Base-by-base conservation (phyloP, 208 protist species). In the Vickermania spadyakhi region DNA sequence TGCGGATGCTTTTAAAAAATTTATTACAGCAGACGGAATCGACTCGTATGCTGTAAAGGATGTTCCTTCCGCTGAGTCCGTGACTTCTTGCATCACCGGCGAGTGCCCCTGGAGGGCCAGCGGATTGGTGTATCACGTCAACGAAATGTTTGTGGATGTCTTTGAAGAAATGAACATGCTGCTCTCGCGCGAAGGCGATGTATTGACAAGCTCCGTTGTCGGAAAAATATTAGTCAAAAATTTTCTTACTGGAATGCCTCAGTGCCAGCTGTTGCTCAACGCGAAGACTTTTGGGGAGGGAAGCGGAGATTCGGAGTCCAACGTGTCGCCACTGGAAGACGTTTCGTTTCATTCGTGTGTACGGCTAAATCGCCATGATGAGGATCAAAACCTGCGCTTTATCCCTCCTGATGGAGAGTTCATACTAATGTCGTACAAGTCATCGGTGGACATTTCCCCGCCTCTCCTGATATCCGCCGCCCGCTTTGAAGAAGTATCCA, bases 111-210 rank as follows among this genome's bases (percentile, higher is more conserved):
- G 96, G 96, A 66, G 98, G 23, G 78, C 76, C 22, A 83, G 94
- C 26, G 93, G 89, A 28, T 87, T 99, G 52, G 81, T 91, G 60
- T 98, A 99, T 75, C 67, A 79, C 25, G 88, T 94, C 41, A 99
- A 99, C 74, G 96, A 99, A 72, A 75, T 99, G 22, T 99, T 98
- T 71, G 83, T 99, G 29, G 98, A 99, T 67, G 97, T 99, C 2
- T 68, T 98, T 29, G 97, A 99, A 75, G 76, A 93, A 41, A 89
- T 99, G 22, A 98, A 98, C 69, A 69, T 99, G 18, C 77, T 99
- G 4, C 79, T 99, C 64, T 96, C 95, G 0, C 58, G 73, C 27
- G 80, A 91, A 14, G 96, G 94, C 18, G 90, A 87, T 27, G 77
- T 97, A 23, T 72, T 99, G 54, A 82, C 95, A 62, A 84, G 85